Base-by-base conservation (phyloP, 2,329 filamentous ascomycete genomes). In the Pseudocercospora cruenta region DNA sequence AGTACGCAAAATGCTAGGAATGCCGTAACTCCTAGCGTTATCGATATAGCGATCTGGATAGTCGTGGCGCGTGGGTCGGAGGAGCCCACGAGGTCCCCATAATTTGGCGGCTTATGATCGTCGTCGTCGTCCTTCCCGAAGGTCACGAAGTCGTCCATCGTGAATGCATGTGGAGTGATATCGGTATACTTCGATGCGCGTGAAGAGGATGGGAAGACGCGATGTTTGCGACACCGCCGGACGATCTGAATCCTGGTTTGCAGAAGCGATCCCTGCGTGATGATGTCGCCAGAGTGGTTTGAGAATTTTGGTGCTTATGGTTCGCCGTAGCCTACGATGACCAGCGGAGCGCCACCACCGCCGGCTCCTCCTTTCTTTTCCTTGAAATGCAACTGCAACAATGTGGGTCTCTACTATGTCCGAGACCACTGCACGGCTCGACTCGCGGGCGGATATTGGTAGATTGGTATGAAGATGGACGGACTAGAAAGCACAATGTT, bases 1-100 rank as follows among this genome's bases (percentile, higher is more conserved):
- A 99, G 83, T 57, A 93, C 82, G 76, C 92, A 95, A 72, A 96
- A 96, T 21, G 87, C 83, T 33, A 93, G 68, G 74, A 95, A 92
- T 33, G 91, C 91, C 5, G 85, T 83, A 51, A 90, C 70, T 33
- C 92, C 93, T 39, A 96, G 82, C 4, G 85, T 80, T 49, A 91
- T 77, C 7, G 92, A 94, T 72, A 96, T 83, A 66, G 88, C 85
- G 60, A 93, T 85, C 80, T 96, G 92, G 59, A 85, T 82, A 21
- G 78, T 78, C 2, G 83, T 80, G 72, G 85, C 83, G 69, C 81
- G 78, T 24, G 79, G 78, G 55, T 76, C 78, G 24, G 66, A 70
- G n/a, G 68, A 73, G 65, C 79, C 80, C 45, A 70, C 72, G 9
- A 76, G 72, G 33, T 64, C 57, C 58, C 63, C 61, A 54, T 54